A percentile compares a stretch with the other conserved stretches of the same genome.
These are phyloP conservation scores for Baorangia bicolor DNA, from an alignment of 768 basidiomycete species.

Conservation along the genomic window DNA sequence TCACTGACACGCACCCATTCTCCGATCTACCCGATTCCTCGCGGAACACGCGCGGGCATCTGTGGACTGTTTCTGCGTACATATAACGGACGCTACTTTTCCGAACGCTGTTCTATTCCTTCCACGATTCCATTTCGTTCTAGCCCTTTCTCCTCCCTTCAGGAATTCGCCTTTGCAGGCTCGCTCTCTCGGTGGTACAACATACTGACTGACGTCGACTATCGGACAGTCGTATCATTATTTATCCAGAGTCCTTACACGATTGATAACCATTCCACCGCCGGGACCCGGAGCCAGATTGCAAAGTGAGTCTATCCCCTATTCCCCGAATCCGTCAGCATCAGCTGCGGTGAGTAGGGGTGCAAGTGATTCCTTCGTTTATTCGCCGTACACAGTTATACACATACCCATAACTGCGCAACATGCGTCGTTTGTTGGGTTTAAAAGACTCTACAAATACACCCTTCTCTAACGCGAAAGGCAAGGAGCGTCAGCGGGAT, in stretches of 20 bases:
- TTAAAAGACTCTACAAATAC: conserved; percentile 25
- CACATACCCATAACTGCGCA: conserved; percentile 9
- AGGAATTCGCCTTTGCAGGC: background rate
- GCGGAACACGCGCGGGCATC: conserved; percentile 13
- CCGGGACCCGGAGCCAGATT: background rate
- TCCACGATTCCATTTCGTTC: conserved; percentile 8
- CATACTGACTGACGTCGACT: conserved; percentile 1
- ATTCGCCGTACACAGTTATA: conserved; percentile 16
- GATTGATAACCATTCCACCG: conserved; percentile 6
- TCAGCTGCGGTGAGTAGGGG: conserved; percentile 21
- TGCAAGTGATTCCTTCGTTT: conserved; percentile 8
- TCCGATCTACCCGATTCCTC: conserved; percentile 14
- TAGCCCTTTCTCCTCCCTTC: background rate
- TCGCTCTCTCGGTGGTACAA: conserved; percentile 1
- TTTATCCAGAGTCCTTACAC: background rate
- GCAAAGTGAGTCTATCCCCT: conserved; percentile 13
- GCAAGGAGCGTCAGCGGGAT: conserved; percentile 25
- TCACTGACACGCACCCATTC: conserved; percentile 8
- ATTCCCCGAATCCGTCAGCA: conserved; percentile 9
- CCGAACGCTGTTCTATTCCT: conserved; percentile 10
- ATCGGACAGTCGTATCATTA: background rate
- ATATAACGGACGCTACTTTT: conserved; percentile 21
- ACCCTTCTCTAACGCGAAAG: conserved; percentile 17
- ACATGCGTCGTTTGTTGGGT: conserved; percentile 33
- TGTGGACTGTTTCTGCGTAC: conserved; percentile 10